phyloP scores from a whole-genome alignment of 768 basidiomycete species.

The Kwoniella heveanensis region DNA sequence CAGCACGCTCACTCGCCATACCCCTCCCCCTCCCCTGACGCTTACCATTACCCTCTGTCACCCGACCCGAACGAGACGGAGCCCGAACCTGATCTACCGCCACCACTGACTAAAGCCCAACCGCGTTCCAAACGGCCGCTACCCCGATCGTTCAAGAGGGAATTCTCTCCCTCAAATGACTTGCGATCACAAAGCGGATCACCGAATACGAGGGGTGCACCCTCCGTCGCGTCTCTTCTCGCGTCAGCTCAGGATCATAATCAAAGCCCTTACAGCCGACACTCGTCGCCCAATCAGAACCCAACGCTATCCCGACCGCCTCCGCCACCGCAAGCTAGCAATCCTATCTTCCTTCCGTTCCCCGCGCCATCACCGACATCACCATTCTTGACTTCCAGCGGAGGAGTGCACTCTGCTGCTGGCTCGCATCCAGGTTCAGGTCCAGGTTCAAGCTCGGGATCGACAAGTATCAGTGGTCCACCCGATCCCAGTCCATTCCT shows the following conservation, averaged over 20 bases:
- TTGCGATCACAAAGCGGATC: not conserved
- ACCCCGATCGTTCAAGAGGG: not conserved
- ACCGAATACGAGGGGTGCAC: too few relatives aligned
- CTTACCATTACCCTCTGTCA: slow-evolving; percentile 2
- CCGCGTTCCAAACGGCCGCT: not conserved
- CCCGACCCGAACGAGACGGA: slow-evolving; percentile 43
- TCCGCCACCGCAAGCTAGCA: slow-evolving; percentile 35
- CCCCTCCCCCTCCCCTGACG: slow-evolving; percentile 20
- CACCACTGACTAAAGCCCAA: slow-evolving; percentile 23
- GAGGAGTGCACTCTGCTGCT: not conserved
- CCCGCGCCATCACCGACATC: slow-evolving; percentile 52
- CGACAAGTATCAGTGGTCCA: slow-evolving; percentile 17
- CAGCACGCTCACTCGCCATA: slow-evolving; percentile 15
- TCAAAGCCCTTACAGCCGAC: not conserved
- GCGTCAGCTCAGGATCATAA: slow-evolving; percentile 12
- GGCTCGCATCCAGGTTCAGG: not conserved
- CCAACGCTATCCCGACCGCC: slow-evolving; percentile 23
- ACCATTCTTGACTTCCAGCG: slow-evolving; percentile 34
- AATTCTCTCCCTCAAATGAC: too few relatives aligned
- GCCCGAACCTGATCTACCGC: slow-evolving; percentile 33
- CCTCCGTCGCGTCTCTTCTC: slow-evolving; percentile 27
- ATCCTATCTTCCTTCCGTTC: slow-evolving; percentile 48
- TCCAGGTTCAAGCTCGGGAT: not conserved
- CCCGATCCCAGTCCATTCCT: slow-evolving; percentile 49
- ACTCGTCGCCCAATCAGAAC: slow-evolving; percentile 6